Percentiles rank a stretch among this genome's conserved stretches.
Conservation (phyloP, 176 grass and related monocot genomes). For the Bromus sterilis region DNA sequence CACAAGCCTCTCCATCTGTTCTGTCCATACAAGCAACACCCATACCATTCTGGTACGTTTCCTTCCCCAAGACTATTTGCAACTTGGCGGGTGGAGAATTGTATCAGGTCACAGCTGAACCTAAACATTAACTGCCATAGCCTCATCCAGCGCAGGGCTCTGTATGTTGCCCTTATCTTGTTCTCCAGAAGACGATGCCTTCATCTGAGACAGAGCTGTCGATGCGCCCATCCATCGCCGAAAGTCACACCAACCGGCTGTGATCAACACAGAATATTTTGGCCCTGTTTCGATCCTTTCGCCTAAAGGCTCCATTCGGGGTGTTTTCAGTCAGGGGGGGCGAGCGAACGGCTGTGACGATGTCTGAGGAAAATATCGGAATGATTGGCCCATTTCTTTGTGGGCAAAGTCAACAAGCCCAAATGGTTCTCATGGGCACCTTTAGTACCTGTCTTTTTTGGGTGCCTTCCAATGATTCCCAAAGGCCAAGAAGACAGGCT, state of each 20-base stretch:
- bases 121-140: not conserved
- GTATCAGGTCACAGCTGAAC: conserved; percentile 9
- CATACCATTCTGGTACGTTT: not conserved
- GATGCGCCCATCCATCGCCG: conserved; percentile 13
- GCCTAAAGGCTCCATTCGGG: conserved; percentile 5
- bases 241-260: conserved; percentile 5
- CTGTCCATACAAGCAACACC: conserved; percentile 13
- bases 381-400: not conserved
- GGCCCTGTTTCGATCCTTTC: conserved; percentile 4
- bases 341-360: not conserved
- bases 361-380: not conserved
- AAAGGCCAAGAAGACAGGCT: conserved; percentile 19
- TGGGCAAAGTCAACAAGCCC: conserved; percentile 11
- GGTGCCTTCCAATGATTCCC: conserved; percentile 28
- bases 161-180: conserved; percentile 18
- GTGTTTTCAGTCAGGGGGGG: not conserved
- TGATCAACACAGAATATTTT: conserved; percentile 18
- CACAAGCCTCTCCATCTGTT: conserved; percentile 26
- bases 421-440: not conserved
- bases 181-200: not conserved
- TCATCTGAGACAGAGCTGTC: not conserved
- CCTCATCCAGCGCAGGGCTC: not conserved
- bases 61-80: not conserved
- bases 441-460: conserved; percentile 17
- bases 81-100: conserved; percentile 24